Percentiles rank a stretch among this genome's conserved stretches.
phyloP scores from a whole-genome alignment of 2,329 filamentous ascomycete genomes.

The Pseudogymnoascus sp. region DNA sequence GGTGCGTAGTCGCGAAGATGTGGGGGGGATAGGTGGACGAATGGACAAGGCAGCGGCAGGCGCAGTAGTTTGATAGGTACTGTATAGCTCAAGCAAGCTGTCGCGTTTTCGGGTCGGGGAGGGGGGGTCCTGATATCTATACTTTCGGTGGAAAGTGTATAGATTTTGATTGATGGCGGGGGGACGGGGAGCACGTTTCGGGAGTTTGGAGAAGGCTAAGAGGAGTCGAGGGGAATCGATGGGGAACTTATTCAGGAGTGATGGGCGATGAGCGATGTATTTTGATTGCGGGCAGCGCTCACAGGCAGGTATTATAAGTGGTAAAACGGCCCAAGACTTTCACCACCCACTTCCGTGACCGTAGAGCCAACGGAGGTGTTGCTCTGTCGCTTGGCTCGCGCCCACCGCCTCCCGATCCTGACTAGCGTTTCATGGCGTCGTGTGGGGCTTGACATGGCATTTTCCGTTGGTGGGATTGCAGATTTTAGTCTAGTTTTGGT shows the following conservation, averaged over 20 bases:
- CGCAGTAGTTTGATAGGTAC: neutral
- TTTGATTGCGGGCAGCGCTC: constrained; percentile 5
- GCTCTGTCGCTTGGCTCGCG: constrained; percentile 4
- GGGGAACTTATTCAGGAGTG: neutral
- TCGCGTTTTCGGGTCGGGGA: neutral
- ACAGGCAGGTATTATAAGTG: constrained; percentile 7
- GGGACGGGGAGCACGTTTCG: neutral
- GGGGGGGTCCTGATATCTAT: neutral
- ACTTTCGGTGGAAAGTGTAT: neutral
- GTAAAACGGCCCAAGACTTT: constrained; percentile 6
- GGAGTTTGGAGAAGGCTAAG: neutral
- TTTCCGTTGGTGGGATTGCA: constrained; percentile 7
- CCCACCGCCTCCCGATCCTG: constrained; percentile 5
- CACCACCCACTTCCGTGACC: constrained; percentile 4
- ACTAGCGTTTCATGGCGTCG: constrained; percentile 5
- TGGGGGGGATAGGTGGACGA: neutral
- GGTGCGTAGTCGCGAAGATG: neutral
- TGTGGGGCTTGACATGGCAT: neutral
- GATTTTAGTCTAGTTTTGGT: neutral
- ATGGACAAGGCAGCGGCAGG: neutral
- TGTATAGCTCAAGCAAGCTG: neutral
- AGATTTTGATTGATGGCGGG: neutral
- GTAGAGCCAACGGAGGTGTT: constrained; percentile 1
- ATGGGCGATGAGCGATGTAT: neutral
- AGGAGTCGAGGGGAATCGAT: neutral